Evolutionary conservation across 164 flowering plant species (phyloP), one percentile per base, ranked within the genome.

Genomic region (Sextonia rubra): DNA sequence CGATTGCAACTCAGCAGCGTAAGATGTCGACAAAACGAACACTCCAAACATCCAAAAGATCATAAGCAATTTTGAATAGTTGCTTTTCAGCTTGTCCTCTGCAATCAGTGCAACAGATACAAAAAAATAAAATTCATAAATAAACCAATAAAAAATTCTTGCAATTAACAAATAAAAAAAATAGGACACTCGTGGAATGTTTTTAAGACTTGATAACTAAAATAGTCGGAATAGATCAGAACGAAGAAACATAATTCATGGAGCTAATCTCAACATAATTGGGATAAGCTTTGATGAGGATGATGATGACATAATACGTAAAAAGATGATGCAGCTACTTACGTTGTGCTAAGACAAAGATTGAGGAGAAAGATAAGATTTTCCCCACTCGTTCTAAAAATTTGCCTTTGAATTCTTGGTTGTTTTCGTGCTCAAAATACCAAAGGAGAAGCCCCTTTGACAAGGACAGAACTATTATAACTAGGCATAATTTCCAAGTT

Each of bases 21-120:
- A 88, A 60, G 85, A 83, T 32, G 82, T 82, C 0, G 77, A 72
- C 24, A 88, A 78, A 4, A 82, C 76, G 3, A 86, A 79, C 24
- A 87, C 88, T 3, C 82, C 86, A 47, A 87, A 83, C 12, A 78
- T 25, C 91, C 91, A 88, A 30, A 83, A 26, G 47, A 86, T 80
- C 76, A 83, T 56, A 74, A 86, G 84, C 58, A 85, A 78, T 23
- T 87, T 72, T 0, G 83, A 69, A 64, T 79, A 71, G 60, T 82
- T 86, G 80, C 82, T 83, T 5, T 76, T 22, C 8, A 84, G 71
- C 29, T 55, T 82, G 77, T 88, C 87, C 60, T 69, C 88, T 86
- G 81, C 55, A 67, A 60, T 25, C 64, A 61, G 17, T 52, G 14
- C 9, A 37, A 37, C 11, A 52, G n/a, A 14, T 12, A 52, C 3